phyloP scores from a whole-genome alignment of 208 protist species.

The Wallacemonas sp. region DNA sequence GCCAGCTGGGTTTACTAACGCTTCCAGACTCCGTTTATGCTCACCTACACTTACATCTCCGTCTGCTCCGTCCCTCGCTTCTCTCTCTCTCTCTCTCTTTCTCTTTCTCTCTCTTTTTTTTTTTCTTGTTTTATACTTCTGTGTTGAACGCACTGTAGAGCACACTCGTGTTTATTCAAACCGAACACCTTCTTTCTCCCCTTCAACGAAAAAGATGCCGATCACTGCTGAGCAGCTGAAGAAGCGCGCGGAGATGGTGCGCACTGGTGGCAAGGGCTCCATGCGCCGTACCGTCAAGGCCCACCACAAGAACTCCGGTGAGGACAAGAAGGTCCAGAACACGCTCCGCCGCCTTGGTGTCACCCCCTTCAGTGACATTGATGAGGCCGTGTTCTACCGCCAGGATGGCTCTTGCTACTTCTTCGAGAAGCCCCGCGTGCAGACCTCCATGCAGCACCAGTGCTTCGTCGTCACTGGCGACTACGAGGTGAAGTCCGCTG shows the following conservation, averaged over 20 bases:
- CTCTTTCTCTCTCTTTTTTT: constrained; percentile 15
- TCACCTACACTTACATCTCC: too few species aligned
- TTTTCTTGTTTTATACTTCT: constrained; percentile 11
- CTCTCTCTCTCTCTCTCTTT: constrained; percentile 9
- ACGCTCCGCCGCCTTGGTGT: constrained; percentile 94
- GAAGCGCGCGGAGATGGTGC: constrained; percentile 89
- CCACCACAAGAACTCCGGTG: constrained; percentile 75
- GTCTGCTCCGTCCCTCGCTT: constrained; percentile 7
- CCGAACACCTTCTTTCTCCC: constrained; percentile 17
- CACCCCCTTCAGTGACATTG: constrained; percentile 95
- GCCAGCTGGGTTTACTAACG: too few species aligned
- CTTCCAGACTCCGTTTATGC: too few species aligned
- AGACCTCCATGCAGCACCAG: constrained; percentile 95
- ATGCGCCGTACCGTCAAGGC: constrained; percentile 82
- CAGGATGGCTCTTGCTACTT: constrained; percentile 95
- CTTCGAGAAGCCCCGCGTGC: constrained; percentile 97
- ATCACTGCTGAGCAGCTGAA: constrained; percentile 82
- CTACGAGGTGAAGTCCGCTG: constrained; percentile 75
- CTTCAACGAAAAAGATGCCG: constrained; percentile 61
- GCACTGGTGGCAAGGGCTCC: constrained; percentile 97
- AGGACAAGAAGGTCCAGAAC: constrained; percentile 95
- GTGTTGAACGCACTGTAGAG: not conserved
- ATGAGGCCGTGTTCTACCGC: constrained; percentile 97
- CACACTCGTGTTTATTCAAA: constrained; percentile 15
- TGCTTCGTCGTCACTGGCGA: constrained; percentile 97